Evolutionary conservation across 768 basidiomycete species (phyloP).

Genomic region (Baorangia bicolor): DNA sequence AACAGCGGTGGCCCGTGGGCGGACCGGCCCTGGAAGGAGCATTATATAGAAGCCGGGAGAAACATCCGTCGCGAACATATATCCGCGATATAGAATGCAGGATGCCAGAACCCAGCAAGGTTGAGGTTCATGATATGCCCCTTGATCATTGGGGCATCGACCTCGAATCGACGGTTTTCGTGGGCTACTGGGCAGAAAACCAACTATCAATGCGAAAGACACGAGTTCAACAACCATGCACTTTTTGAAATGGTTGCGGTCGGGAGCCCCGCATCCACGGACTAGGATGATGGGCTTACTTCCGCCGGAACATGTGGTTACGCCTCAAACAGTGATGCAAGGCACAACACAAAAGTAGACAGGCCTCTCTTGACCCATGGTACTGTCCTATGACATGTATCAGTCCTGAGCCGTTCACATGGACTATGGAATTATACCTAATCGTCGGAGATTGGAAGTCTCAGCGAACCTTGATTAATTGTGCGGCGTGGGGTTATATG

Average conservation of each 20-base stretch:
- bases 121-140: background rate
- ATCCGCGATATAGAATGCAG: background rate
- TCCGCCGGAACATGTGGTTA: background rate
- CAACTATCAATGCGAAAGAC: background rate
- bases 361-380: background rate
- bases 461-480: background rate
- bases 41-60: background rate
- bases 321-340: background rate
- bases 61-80: background rate
- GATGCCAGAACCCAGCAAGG: background rate
- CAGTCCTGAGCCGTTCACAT: background rate
- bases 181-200: background rate
- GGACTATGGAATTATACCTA: background rate
- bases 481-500: background rate
- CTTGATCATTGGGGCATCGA: background rate
- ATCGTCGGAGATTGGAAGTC: background rate
- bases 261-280: background rate
- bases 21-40: background rate
- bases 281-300: background rate
- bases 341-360: background rate
- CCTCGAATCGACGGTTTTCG: background rate
- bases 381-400: background rate
- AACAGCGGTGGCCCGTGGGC: background rate
- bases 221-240: background rate
- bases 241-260: background rate